phyloP scores from a whole-genome alignment of 1,284 basidiomycete genomes.

The Ganoderma lingzhi region DNA sequence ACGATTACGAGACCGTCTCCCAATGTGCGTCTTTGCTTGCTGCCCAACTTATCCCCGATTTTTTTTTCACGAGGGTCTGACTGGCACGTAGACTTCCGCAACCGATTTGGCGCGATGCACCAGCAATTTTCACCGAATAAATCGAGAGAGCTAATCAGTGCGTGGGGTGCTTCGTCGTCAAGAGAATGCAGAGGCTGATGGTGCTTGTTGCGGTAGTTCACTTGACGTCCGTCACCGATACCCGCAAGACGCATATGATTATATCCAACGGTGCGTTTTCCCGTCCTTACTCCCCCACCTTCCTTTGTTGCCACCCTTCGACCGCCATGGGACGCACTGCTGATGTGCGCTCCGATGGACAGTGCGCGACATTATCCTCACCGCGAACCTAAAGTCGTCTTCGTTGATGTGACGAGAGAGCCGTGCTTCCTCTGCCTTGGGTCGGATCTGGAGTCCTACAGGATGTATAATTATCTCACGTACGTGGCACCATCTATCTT shows the following conservation, averaged over 20 bases:
- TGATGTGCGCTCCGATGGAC: constrained; percentile 2
- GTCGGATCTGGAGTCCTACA: constrained; percentile 8
- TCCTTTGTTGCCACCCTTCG: neutral
- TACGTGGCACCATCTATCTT: neutral
- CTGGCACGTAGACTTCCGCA: constrained; percentile 64
- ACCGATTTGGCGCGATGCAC: constrained; percentile 76
- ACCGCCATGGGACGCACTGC: constrained; percentile 5
- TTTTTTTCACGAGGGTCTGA: neutral
- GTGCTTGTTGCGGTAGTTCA: constrained; percentile 57
- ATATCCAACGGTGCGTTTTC: constrained; percentile 48
- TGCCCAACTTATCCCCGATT: constrained; percentile 14
- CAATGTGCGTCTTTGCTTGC: constrained; percentile 59
- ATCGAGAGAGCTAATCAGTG: constrained; percentile 74
- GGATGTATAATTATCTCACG: constrained; percentile 10
- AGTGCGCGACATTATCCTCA: constrained; percentile 55
- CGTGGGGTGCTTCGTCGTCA: constrained; percentile 35
- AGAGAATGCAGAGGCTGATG: neutral
- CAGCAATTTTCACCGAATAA: constrained; percentile 71
- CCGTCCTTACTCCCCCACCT: neutral
- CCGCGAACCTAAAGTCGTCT: constrained; percentile 47
- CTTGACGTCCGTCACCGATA: constrained; percentile 81
- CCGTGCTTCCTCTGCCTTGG: constrained; percentile 5
- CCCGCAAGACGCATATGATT: constrained; percentile 49
- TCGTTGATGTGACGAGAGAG: constrained; percentile 38
- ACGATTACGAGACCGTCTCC: constrained; percentile 76